Evolutionary conservation across 768 basidiomycete species (phyloP), one percentile per base, ranked within the genome.

Genomic region (Coprinopsis cinerea): DNA sequence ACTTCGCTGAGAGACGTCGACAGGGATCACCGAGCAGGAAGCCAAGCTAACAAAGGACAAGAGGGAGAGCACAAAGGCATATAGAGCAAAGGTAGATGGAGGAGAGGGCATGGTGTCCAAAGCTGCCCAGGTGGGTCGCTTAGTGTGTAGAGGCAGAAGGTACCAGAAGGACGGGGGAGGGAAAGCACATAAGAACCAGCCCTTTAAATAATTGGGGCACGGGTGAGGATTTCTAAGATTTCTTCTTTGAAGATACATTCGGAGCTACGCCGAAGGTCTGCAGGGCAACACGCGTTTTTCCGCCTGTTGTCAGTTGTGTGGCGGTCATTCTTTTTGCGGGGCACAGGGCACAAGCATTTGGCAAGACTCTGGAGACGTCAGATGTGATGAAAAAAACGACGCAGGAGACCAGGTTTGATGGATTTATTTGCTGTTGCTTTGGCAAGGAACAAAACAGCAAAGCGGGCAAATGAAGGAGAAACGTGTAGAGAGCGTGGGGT

Each of bases 291-390:
- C 25, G 47, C 35, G 47, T 22, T 25, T 48, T 25, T 25, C 35
- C 47, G 20, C 22, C 47, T 25, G 22, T 49, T 25, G 42, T 20
- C 44, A 36, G 53, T n/a, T n/a, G n/a, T 57, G 56, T 28, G 37
- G 22, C 25, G 27, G 23, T 18, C 25, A 42, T 11, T 40, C 48
- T 18, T 11, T 4, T 7, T 20, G 25, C 11, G 39, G 25, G 37
- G 40, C 39, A 30, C 10, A 40, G 48, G 37, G 37, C 25, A 48
- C 28, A 26, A n/a, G n/a, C n/a, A n/a, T n/a, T n/a, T n/a, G n/a
- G n/a, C n/a, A n/a, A n/a, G n/a, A n/a, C n/a, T n/a, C 14, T 26
- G 45, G 28, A 45, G 27, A 49, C 22, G 42, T 50, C 49, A 44
- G 32, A 35, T 44, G 49, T 43, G 49, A 44, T 42, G 22, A 43